These are phyloP conservation scores for Persicaria maculosa DNA, from an alignment of 148 eudicot genomes.

Conservation along the genomic window DNA sequence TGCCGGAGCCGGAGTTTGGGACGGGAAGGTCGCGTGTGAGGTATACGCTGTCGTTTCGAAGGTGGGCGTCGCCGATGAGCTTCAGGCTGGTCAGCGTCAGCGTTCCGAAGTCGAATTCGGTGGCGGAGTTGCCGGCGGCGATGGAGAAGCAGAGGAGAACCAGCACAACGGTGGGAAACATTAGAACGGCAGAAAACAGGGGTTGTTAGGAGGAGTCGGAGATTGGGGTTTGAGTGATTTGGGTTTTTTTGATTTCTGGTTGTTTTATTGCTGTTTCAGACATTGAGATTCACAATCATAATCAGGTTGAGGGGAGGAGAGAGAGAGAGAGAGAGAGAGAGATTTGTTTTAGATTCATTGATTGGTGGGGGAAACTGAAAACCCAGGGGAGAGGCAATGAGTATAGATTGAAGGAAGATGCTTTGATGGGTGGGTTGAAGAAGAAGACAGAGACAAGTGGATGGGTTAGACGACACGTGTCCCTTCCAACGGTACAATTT, in stretches of 20 bases:
- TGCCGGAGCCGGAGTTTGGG: conserved; percentile 75
- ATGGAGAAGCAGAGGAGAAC: conserved; percentile 4
- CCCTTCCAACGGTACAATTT: neutral
- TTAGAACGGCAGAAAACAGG: neutral
- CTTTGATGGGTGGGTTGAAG: neutral
- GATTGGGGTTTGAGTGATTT: too few species aligned
- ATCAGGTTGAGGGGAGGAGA: neutral
- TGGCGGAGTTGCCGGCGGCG: conserved; percentile 13
- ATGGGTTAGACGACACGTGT: neutral
- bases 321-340: neutral
- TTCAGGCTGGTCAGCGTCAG: conserved; percentile 51
- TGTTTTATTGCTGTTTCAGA: neutral
- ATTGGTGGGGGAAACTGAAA: neutral
- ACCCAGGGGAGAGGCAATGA: neutral
- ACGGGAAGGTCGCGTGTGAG: conserved; percentile 70
- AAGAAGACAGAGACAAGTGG: conserved; percentile 1
- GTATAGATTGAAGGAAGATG: conserved; percentile 4
- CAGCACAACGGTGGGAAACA: neutral
- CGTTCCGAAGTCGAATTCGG: conserved; percentile 64
- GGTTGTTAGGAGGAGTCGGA: too few species aligned
- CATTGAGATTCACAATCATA: neutral
- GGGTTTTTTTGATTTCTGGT: neutral
- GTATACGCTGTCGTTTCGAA: conserved; percentile 43
- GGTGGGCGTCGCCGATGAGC: conserved; percentile 80
- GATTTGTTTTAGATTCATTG: neutral